phyloP scores from a whole-genome alignment of 2,329 filamentous ascomycete genomes.

The Coniochaeta pulveracea region DNA sequence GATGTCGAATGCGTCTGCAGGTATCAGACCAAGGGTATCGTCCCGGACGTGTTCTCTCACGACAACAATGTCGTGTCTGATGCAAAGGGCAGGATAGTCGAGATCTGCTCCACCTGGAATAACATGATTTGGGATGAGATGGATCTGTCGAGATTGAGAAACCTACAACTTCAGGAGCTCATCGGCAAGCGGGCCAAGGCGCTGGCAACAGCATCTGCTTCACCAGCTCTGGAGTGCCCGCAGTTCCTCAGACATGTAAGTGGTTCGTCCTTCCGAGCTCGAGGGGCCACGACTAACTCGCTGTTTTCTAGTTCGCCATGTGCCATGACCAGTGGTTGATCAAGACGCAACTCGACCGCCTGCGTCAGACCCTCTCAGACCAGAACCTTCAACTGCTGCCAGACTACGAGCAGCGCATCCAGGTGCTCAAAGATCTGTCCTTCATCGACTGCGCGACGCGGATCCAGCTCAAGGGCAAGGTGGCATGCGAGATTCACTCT shows the following conservation, averaged over 20 bases:
- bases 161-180: conserved; percentile 69
- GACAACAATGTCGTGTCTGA: conserved; percentile 33
- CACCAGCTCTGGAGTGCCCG: conserved; percentile 58
- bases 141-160: conserved; percentile 72
- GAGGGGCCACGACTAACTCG: conserved; percentile 4
- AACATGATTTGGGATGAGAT: conserved; percentile 71
- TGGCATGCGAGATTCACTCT: conserved; percentile 95
- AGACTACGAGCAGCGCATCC: conserved; percentile 91
- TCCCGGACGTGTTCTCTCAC: conserved; percentile 46
- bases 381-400: conserved; percentile 92
- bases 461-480: conserved; percentile 94
- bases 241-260: conserved; percentile 80
- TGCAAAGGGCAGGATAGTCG: conserved; percentile 58
- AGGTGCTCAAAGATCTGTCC: conserved; percentile 79
- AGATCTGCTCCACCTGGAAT: conserved; percentile 64
- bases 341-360: conserved; percentile 79
- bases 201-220: conserved; percentile 49
- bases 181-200: conserved; percentile 59
- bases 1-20: conserved; percentile 80
- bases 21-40: conserved; percentile 46
- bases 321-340: conserved; percentile 95
- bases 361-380: conserved; percentile 85
- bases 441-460: conserved; percentile 83
- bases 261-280: conserved; percentile 12
- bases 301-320: conserved; percentile 72